Percentiles rank a stretch among this genome's conserved stretches.
These are phyloP conservation scores for Ceratonia siliqua DNA, from an alignment of 306 rosid species.

Conservation along the genomic window DNA sequence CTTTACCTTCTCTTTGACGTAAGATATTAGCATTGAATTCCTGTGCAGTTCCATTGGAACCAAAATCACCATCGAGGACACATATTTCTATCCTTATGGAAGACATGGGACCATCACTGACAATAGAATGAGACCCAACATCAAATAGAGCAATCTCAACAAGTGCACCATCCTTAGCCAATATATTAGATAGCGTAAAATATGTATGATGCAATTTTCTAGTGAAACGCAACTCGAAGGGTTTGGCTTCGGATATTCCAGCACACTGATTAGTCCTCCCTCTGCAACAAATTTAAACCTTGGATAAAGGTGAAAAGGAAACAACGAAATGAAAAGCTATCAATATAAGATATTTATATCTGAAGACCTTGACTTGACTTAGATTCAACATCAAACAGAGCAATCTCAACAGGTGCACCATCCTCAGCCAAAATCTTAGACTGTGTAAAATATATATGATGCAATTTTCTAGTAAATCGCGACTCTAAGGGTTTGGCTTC, in stretches of 20 bases:
- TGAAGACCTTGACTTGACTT: too few relatives aligned
- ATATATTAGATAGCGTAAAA: conserved; percentile 17
- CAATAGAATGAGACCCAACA: not conserved
- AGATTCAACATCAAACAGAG: conserved; percentile 24
- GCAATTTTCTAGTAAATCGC: conserved; percentile 21
- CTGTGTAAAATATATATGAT: conserved; percentile 24
- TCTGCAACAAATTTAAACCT: not conserved
- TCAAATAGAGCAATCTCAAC: conserved; percentile 30
- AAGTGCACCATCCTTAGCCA: not conserved
- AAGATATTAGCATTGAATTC: conserved; percentile 37
- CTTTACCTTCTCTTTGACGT: conserved; percentile 43
- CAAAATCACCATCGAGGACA: conserved; percentile 35
- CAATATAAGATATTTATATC: too few relatives aligned
- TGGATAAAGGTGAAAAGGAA: not conserved
- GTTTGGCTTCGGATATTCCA: conserved; percentile 19
- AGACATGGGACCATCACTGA: conserved; percentile 32
- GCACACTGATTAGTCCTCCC: not conserved
- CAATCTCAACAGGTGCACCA: not conserved
- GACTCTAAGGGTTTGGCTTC: conserved; percentile 30
- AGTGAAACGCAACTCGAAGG: conserved; percentile 35
- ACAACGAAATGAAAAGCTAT: too few relatives aligned
- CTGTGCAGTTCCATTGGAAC: conserved; percentile 38
- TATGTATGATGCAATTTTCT: not conserved
- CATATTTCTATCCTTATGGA: conserved; percentile 33
- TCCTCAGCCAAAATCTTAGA: conserved; percentile 7